Conservation (phyloP, 2,329 filamentous ascomycete genomes). For the Geosmithia putterillii region DNA sequence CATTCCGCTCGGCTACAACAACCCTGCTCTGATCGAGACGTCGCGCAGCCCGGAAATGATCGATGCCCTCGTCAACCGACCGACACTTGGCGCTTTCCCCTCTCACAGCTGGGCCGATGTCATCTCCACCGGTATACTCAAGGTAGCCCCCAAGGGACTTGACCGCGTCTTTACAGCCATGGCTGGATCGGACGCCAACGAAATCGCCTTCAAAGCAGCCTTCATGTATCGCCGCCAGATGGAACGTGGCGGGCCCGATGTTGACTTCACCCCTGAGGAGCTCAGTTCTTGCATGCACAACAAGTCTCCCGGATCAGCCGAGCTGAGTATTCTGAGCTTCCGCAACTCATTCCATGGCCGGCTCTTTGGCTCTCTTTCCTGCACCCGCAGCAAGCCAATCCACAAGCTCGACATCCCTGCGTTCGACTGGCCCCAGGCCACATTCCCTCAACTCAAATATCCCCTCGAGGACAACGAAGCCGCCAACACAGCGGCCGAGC, state of each 20-base stretch:
- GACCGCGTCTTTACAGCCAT: constrained; percentile 73
- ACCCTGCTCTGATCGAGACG: constrained; percentile 52
- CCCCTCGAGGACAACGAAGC: constrained; percentile 61
- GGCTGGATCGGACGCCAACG: constrained; percentile 72
- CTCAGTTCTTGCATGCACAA: constrained; percentile 58
- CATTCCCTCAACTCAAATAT: constrained; percentile 68
- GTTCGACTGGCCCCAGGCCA: constrained; percentile 78
- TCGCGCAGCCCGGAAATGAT: constrained; percentile 61
- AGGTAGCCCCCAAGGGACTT: constrained; percentile 58
- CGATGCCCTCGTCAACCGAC: constrained; percentile 63
- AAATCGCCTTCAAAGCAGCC: constrained; percentile 75
- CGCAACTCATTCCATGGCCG: constrained; percentile 69
- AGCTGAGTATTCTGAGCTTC: constrained; percentile 70
- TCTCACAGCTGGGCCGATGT: constrained; percentile 62
- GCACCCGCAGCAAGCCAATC: constrained; percentile 70
- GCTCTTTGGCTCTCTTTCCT: constrained; percentile 65
- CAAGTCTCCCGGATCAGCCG: constrained; percentile 57
- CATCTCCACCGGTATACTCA: constrained; percentile 58
- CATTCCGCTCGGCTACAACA: constrained; percentile 76
- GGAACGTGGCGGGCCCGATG: constrained; percentile 51
- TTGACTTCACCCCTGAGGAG: constrained; percentile 61
- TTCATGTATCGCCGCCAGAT: constrained; percentile 71
- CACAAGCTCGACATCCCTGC: constrained; percentile 80
- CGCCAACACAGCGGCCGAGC: constrained; percentile 72
- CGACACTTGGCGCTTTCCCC: constrained; percentile 71